Percentiles rank a stretch among this genome's conserved stretches.
These are phyloP conservation scores for Pelargonium exstipulatum DNA, from an alignment of 441 rosid species.

Conservation along the genomic window DNA sequence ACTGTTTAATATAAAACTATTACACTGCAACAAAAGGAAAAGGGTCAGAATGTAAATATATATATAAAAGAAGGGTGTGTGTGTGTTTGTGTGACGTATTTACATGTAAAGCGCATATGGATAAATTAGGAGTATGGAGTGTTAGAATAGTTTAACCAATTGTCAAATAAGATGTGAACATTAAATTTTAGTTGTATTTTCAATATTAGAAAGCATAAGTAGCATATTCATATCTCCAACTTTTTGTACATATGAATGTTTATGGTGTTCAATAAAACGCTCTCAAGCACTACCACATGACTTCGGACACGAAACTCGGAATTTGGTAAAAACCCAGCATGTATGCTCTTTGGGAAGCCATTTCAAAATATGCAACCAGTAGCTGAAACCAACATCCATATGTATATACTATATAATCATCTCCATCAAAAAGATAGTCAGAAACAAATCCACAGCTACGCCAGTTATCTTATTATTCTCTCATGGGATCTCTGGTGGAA, in stretches of 20 bases:
- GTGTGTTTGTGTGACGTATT: background rate
- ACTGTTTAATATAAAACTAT: constrained; percentile 78
- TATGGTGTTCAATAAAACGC: background rate
- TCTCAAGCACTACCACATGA: background rate
- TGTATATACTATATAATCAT: background rate
- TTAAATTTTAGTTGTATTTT: background rate
- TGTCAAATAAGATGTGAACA: background rate
- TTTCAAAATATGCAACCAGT: background rate
- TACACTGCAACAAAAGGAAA: constrained; percentile 52
- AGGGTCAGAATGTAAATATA: constrained; percentile 19
- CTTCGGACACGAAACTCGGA: background rate
- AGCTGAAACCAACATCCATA: background rate
- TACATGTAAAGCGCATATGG: background rate
- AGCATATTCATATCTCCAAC: background rate
- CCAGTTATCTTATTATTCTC: background rate
- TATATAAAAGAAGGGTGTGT: too few species aligned
- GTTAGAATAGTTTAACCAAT: background rate
- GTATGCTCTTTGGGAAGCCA: background rate
- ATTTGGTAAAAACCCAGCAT: background rate
- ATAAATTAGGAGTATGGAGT: background rate
- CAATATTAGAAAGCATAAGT: background rate
- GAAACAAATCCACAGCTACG: too few species aligned
- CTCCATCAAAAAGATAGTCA: background rate
- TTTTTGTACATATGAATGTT: background rate
- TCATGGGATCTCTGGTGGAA: background rate